Conservation (phyloP, 768 basidiomycete genomes). For the Suillus alpinus region DNA sequence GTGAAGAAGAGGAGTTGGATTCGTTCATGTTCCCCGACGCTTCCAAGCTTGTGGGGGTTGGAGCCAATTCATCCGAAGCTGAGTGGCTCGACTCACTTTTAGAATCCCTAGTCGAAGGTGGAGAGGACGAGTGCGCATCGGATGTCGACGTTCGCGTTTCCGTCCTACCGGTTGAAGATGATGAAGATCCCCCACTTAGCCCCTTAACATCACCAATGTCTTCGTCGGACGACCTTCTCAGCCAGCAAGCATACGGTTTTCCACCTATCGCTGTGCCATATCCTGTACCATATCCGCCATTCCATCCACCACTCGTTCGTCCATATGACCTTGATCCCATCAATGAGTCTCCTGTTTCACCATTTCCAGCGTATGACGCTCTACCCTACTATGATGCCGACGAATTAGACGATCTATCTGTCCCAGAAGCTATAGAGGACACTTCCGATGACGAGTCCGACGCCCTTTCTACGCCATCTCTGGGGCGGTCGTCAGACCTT, state of each 20-base stretch:
- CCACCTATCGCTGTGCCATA: constrained; percentile 49
- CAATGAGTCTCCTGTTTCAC: constrained; percentile 40
- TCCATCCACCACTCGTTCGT: constrained; percentile 55
- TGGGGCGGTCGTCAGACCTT: constrained; percentile 57
- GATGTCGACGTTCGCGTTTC: constrained; percentile 47
- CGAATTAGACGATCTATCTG: constrained; percentile 65
- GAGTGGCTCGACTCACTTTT: constrained; percentile 82
- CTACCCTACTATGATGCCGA: constrained; percentile 62
- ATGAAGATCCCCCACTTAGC: constrained; percentile 56
- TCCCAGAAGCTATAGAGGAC: constrained; percentile 83
- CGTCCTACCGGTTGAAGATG: constrained; percentile 55
- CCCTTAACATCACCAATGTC: constrained; percentile 69
- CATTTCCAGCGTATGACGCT: constrained; percentile 41
- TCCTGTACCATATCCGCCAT: constrained; percentile 67
- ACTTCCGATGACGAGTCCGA: constrained; percentile 86
- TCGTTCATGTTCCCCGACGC: constrained; percentile 83
- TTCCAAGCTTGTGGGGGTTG: constrained; percentile 45
- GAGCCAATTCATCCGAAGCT: constrained; percentile 57
- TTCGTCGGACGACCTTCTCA: constrained; percentile 71
- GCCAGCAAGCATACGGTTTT: constrained; percentile 48
- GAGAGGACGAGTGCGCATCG: constrained; percentile 56
- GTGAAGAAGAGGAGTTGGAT: constrained; percentile 45
- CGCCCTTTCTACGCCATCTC: constrained; percentile 57
- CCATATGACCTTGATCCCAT: constrained; percentile 48
- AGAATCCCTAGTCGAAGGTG: constrained; percentile 70